These are phyloP conservation scores for Venturia pyrina DNA, from an alignment of 2,329 filamentous ascomycete genomes.

Conservation along the genomic window DNA sequence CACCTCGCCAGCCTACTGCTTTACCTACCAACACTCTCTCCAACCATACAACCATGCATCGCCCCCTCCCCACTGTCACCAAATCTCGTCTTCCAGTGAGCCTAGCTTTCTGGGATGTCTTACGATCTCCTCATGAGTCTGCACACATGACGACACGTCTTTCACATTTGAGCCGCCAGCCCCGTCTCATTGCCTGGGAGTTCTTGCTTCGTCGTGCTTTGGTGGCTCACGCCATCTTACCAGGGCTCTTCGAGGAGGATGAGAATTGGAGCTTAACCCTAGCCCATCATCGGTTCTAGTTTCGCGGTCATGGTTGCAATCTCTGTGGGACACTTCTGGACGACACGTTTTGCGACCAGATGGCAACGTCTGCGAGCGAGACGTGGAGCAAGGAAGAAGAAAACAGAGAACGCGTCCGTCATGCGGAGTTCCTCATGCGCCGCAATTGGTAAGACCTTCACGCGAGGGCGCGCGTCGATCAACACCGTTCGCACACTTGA, in stretches of 20 bases:
- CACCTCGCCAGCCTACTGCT: neutral
- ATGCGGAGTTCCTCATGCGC: slow-evolving; percentile 60
- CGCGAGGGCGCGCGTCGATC: slow-evolving; percentile 67
- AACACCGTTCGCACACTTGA: slow-evolving; percentile 56
- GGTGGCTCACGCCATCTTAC: slow-evolving; percentile 19
- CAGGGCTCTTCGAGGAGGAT: slow-evolving; percentile 46
- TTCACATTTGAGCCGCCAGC: slow-evolving; percentile 50
- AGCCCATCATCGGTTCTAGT: slow-evolving; percentile 67
- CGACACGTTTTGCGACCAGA: neutral
- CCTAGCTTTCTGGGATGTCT: slow-evolving; percentile 40
- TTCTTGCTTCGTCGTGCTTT: slow-evolving; percentile 23
- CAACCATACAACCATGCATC: slow-evolving; percentile 45
- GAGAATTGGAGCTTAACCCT: slow-evolving; percentile 94
- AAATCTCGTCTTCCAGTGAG: slow-evolving; percentile 54
- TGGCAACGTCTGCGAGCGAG: slow-evolving; percentile 12
- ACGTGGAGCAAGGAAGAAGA: slow-evolving; percentile 25
- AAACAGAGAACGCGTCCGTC: slow-evolving; percentile 36
- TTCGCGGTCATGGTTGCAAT: slow-evolving; percentile 35
- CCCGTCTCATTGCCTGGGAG: slow-evolving; percentile 36
- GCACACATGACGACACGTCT: slow-evolving; percentile 23
- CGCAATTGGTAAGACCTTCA: slow-evolving; percentile 65
- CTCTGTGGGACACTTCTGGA: slow-evolving; percentile 11
- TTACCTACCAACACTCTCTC: slow-evolving; percentile 11
- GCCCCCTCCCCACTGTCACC: slow-evolving; percentile 74
- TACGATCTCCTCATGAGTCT: slow-evolving; percentile 28